Evolutionary conservation across 2,329 filamentous ascomycete species (phyloP), one percentile per base, ranked within the genome.

Genomic region (Cladosporium sp.): DNA sequence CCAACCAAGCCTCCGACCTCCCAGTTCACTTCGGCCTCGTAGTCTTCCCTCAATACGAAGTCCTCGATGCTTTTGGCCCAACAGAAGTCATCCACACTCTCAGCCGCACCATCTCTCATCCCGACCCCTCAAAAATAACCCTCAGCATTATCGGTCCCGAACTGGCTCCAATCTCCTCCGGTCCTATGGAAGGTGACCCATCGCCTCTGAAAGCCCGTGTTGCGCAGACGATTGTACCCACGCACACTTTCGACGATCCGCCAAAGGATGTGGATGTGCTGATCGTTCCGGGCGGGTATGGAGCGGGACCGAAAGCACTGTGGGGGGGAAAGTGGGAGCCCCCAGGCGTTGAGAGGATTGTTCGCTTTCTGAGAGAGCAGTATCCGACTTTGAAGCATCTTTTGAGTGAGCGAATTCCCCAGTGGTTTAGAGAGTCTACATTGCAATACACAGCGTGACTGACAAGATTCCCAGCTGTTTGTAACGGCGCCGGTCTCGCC

Each of bases 271-370:
- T 85, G 2, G 80, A 86, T 36, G 78, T 86, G 2, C 71, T 88
- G 15, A 65, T 88, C n/a, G 66, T 88, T 4, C 84, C 84, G 0
- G 84, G 85, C 1, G 84, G 84, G 0, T 48, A 68, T 0, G 84
- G 83, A 0, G 70, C 62, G 20, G 50, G 49, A 16, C 48, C 48
- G 7, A 48, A 39, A 20, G 13, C 33, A 3, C 33, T 48, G 27
- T 8, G 5, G 3, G 45, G 45, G 3, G 45, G 70, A 18, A 57
- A 56, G 27, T 45, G 41, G 41, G 45, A 48, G 35, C 33, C 45
- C 4, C 2, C 3, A 7, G 45, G 35, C 2, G 35, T 48, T 16
- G 45, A 48, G 16, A 38, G 45, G n/a, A 16, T 48, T 32, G 35
- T 48, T 6, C 33, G 16, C 19, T 48, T 48, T 18, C 16, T 48